phyloP scores from a whole-genome alignment of 192 early-diverging fungal species.

The Funneliformis geosporum region DNA sequence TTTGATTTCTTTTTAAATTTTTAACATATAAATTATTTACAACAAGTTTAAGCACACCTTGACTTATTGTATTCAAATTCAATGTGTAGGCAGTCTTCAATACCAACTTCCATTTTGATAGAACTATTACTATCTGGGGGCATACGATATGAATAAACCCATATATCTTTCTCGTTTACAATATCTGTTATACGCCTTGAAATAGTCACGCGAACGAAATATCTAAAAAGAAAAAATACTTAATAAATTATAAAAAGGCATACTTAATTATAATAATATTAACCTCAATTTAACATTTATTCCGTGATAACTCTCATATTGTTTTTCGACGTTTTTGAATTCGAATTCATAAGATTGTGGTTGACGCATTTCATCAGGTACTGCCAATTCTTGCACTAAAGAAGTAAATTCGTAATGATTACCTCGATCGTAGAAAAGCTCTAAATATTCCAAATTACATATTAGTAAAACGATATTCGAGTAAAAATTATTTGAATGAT shows the following conservation, averaged over 20 bases:
- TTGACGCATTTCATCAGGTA: constrained; percentile 87
- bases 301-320: constrained; percentile 96
- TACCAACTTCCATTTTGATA: constrained; percentile 99
- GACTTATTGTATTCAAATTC: constrained; percentile 99
- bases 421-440: constrained; percentile 93
- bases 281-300: constrained; percentile 95
- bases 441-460: constrained; percentile 42
- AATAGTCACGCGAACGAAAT: constrained; percentile 94
- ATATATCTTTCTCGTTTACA: constrained; percentile 91
- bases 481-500: background rate
- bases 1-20: background rate
- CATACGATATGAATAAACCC: constrained; percentile 98
- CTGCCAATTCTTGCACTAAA: constrained; percentile 89
- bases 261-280: background rate
- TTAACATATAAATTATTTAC: background rate
- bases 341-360: constrained; percentile 88
- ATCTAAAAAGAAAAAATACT: constrained; percentile 49
- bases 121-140: constrained; percentile 89
- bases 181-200: constrained; percentile 84
- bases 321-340: constrained; percentile 99
- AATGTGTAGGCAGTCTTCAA: constrained; percentile 98
- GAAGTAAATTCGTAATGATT: constrained; percentile 95
- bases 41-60: constrained; percentile 59
- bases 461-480: background rate
- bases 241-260: constrained; percentile 1